Percentiles rank a stretch among this genome's conserved stretches.
Conservation (phyloP, 2,329 filamentous ascomycete genomes). For the Daldinia eschscholtzii region DNA sequence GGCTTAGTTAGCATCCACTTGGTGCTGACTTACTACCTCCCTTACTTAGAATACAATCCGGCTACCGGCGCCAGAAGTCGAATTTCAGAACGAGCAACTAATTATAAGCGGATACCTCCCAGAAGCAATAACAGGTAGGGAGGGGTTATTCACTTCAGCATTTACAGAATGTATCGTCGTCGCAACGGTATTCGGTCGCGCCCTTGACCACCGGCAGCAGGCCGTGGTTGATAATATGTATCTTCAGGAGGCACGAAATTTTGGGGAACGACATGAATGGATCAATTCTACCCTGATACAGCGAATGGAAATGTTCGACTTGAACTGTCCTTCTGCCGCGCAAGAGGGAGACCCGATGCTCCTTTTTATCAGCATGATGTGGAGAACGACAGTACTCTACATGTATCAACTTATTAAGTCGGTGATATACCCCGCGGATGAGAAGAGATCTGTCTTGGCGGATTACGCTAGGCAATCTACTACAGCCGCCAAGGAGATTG, state of each 20-base stretch:
- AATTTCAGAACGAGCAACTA: constrained; percentile 43
- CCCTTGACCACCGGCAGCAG: constrained; percentile 37
- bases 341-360: constrained; percentile 43
- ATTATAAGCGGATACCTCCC: constrained; percentile 37
- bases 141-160: constrained; percentile 25
- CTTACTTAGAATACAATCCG: constrained; percentile 37
- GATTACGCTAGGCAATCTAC: constrained; percentile 42
- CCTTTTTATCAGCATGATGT: constrained; percentile 45
- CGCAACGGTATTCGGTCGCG: constrained; percentile 38
- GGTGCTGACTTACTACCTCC: constrained; percentile 28
- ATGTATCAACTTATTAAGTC: constrained; percentile 39
- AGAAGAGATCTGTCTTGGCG: constrained; percentile 34
- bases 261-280: constrained; percentile 42
- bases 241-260: constrained; percentile 32
- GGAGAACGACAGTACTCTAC: constrained; percentile 41
- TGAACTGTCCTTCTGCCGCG: constrained; percentile 31
- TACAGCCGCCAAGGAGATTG: constrained; percentile 41
- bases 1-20: constrained; percentile 5
- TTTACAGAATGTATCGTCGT: constrained; percentile 42
- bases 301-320: constrained; percentile 36
- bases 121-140: constrained; percentile 32
- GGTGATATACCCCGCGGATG: constrained; percentile 31
- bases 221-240: constrained; percentile 36
- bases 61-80: constrained; percentile 36
- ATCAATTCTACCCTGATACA: constrained; percentile 33